Conservation (phyloP, 352 stramenopile genomes). For the Pythium rishiriense region DNA sequence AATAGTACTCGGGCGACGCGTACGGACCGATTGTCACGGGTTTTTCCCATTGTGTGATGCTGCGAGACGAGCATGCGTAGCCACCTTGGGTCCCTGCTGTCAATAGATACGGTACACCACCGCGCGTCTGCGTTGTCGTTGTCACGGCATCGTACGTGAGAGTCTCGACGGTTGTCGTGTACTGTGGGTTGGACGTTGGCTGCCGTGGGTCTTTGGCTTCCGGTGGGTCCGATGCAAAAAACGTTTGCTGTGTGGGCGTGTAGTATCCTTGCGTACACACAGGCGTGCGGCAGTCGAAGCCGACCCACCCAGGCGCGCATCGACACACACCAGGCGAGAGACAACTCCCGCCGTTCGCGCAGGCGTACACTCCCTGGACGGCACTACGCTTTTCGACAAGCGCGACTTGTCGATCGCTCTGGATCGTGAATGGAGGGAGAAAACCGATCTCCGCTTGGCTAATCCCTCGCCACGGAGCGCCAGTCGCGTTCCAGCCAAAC, state of each 20-base stretch:
- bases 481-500: slow-evolving; percentile 82
- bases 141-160: slow-evolving; percentile 54
- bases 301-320: slow-evolving; percentile 91
- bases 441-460: slow-evolving; percentile 38
- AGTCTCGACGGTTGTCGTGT: slow-evolving; percentile 50
- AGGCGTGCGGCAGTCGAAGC: slow-evolving; percentile 96
- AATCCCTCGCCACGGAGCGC: slow-evolving; percentile 74
- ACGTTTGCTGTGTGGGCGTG: slow-evolving; percentile 69
- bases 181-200: slow-evolving; percentile 65
- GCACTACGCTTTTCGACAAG: slow-evolving; percentile 83
- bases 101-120: slow-evolving; percentile 59
- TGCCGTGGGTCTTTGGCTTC: slow-evolving; percentile 47
- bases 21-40: slow-evolving; percentile 43
- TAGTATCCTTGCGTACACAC: slow-evolving; percentile 95
- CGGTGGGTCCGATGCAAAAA: slow-evolving; percentile 69
- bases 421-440: slow-evolving; percentile 58
- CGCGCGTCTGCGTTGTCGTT: slow-evolving; percentile 34
- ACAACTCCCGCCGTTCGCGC: slow-evolving; percentile 94
- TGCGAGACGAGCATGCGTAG: slow-evolving; percentile 94
- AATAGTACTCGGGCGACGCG: slow-evolving; percentile 72
- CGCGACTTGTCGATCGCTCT: slow-evolving; percentile 89
- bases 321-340: slow-evolving; percentile 89
- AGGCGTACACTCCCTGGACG: slow-evolving; percentile 93
- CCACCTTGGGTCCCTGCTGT: slow-evolving; percentile 71
- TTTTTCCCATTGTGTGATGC: slow-evolving; percentile 95